These are phyloP conservation scores for Mucor circinelloides DNA, from an alignment of 371 early-diverging fungal genomes.

Conservation along the genomic window DNA sequence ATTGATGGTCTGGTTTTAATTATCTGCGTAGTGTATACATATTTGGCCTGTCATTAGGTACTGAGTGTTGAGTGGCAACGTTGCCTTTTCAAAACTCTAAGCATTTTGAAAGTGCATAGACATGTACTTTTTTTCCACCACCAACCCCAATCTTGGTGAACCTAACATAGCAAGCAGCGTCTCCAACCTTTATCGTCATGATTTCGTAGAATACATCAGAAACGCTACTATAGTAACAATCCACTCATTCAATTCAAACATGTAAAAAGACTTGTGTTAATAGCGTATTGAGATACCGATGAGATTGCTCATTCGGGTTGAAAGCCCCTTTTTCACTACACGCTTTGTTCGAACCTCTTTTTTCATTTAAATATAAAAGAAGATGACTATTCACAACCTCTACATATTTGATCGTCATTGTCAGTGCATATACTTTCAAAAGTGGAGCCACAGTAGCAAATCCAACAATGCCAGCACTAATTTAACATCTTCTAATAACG, in stretches of 20 bases:
- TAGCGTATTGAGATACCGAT: not conserved
- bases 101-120: too few species aligned
- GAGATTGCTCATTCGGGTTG: not conserved
- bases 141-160: too few species aligned
- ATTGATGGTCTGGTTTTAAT: not conserved
- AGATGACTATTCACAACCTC: conserved; percentile 76
- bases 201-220: too few species aligned
- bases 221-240: too few species aligned
- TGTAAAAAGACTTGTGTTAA: not conserved
- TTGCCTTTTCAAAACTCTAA: too few species aligned
- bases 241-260: too few species aligned
- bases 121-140: too few species aligned
- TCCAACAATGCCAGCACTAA: conserved; percentile 27
- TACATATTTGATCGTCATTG: conserved; percentile 95
- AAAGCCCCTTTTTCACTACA: not conserved
- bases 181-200: too few species aligned
- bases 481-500: conserved; percentile 2
- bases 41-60: too few species aligned
- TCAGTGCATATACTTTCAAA: conserved; percentile 82
- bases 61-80: too few species aligned
- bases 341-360: not conserved
- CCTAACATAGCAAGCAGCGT: too few species aligned
- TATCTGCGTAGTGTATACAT: too few species aligned
- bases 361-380: not conserved
- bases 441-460: conserved; percentile 61